Evolutionary conservation across 306 rosid genomes (phyloP), one percentile per base, ranked within the genome.

Genomic region (Arachis stenosperma): DNA sequence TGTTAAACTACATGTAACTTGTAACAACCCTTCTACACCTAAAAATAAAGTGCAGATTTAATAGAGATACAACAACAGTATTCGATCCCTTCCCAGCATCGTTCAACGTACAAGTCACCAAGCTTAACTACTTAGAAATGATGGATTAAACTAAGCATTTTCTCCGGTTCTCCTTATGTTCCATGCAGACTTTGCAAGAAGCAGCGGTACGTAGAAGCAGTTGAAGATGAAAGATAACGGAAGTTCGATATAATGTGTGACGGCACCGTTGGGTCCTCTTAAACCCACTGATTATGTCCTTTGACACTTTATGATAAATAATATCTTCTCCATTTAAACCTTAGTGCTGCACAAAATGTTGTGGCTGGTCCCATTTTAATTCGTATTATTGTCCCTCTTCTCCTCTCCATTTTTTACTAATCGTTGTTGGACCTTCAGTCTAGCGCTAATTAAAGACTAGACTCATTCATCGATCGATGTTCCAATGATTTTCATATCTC

Each of bases 221-320:
- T 64, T 62, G 54, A 74, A 54, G 56, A 29, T 61, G 68, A 48
- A 50, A 11, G 36, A 40, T 48, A 48, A 55, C 66, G 58, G 29
- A 41, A 41, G 27, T 7, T 68, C 11, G 59, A 71, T 11, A 33
- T 69, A 51, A 22, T 33, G 74, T 72, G 42, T 36, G 81, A 17
- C 80, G 83, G 86, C 78, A 52, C 78, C 82, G 41, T 69, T 47
- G 8, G 53, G 54, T 13, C 54, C 54, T 48, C 54, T 48, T 48
- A 48, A 48, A 14, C 14, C 44, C 55, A 71, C 47, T 67, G 3
- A 55, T 55, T 55, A 10, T 70, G 74, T 56, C 74, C 9, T 55
- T 12, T 55, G 29, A 54, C 14, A 15, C 36, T 41, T 3, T 10
- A 47, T 50, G 6, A 58, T 29, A 22, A 74, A 15, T 59, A 65